Evolutionary conservation across 306 rosid genomes (phyloP).

Genomic region (Echinosophora koreensis): DNA sequence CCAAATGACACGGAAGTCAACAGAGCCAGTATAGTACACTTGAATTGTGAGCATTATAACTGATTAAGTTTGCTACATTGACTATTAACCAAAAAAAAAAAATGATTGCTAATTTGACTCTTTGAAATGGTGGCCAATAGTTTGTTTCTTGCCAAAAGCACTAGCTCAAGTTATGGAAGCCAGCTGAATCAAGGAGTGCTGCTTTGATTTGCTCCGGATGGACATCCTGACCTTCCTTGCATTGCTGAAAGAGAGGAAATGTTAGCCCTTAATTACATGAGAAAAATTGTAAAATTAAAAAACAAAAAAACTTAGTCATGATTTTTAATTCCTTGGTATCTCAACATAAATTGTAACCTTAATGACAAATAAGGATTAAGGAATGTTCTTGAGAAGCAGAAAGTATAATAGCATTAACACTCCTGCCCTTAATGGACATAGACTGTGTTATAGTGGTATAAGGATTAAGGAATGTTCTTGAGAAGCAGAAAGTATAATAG

Average conservation of each 20-base stretch:
- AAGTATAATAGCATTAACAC: constrained; percentile 12
- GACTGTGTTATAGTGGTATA: no score
- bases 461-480: constrained; percentile 1
- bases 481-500: constrained; percentile 22
- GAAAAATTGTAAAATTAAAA: neutral
- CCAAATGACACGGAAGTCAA: neutral
- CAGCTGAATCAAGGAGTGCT: constrained; percentile 70
- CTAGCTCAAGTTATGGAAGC: constrained; percentile 57
- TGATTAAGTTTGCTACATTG: neutral
- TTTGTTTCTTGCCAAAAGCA: constrained; percentile 1
- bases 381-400: constrained; percentile 20
- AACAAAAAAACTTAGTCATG: neutral
- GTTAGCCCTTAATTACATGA: neutral
- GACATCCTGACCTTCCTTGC: constrained; percentile 70
- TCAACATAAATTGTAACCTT: neutral
- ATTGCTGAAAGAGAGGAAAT: constrained; percentile 55
- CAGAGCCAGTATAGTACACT: neutral
- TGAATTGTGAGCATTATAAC: constrained; percentile 22
- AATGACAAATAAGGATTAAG: neutral
- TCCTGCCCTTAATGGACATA: neutral
- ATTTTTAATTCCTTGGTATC: neutral
- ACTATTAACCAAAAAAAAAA: no score
- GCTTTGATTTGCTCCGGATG: constrained; percentile 73
- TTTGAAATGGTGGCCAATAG: neutral
- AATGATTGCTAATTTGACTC: neutral